Percentiles rank a stretch among this genome's conserved stretches.
phyloP scores from a whole-genome alignment of 257 asterid species.

The Nicotiana attenuata region DNA sequence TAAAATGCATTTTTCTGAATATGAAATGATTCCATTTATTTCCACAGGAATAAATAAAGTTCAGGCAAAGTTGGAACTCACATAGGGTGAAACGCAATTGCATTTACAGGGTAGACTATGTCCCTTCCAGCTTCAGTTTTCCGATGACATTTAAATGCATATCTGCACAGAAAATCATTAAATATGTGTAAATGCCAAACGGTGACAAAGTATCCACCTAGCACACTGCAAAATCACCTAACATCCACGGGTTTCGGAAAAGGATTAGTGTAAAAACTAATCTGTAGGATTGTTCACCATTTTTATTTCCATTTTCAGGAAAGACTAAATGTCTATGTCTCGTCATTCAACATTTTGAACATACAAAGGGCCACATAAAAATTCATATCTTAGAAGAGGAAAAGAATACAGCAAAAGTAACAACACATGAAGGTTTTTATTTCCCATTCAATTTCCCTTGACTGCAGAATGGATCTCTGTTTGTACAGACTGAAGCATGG shows the following conservation, averaged over 20 bases:
- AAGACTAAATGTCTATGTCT: background rate
- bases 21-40: background rate
- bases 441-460: background rate
- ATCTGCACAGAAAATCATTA: constrained; percentile 39
- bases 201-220: background rate
- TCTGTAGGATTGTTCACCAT: background rate
- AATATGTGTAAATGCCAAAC: background rate
- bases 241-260: background rate
- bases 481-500: too few species aligned
- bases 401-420: background rate
- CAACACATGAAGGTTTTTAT: background rate
- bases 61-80: constrained; percentile 29
- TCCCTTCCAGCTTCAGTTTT: constrained; percentile 84
- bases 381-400: background rate
- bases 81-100: constrained; percentile 92
- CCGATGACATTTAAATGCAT: constrained; percentile 88
- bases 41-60: background rate
- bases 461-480: background rate
- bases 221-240: background rate
- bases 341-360: background rate
- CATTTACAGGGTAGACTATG: constrained; percentile 81
- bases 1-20: background rate
- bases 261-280: background rate
- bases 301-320: background rate
- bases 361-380: background rate